phyloP scores from a whole-genome alignment of 768 basidiomycete species.

The Hydnomerulius pinastri region DNA sequence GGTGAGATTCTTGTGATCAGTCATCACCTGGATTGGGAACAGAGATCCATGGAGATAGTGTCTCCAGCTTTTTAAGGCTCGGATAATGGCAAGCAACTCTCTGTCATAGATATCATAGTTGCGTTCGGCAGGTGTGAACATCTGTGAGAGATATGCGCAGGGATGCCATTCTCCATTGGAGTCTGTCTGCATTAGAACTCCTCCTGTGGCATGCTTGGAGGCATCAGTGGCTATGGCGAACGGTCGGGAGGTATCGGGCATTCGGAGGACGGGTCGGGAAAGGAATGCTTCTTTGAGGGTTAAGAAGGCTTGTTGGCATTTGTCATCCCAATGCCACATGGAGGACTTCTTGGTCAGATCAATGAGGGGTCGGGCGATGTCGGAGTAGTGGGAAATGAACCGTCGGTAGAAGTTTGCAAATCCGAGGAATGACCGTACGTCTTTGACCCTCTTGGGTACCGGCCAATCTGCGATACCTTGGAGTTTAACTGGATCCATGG shows the following conservation, averaged over 20 bases:
- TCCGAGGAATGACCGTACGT: too few relatives aligned
- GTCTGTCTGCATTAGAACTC: not conserved
- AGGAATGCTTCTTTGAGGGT: not conserved
- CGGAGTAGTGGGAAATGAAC: slow-evolving; percentile 36
- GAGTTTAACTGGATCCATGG: slow-evolving; percentile 41
- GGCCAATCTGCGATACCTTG: slow-evolving; percentile 34
- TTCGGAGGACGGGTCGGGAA: not conserved
- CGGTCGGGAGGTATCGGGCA: slow-evolving; percentile 5
- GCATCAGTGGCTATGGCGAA: slow-evolving; percentile 5
- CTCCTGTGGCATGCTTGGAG: not conserved
- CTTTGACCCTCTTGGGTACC: slow-evolving; percentile 3
- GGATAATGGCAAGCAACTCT: slow-evolving; percentile 1
- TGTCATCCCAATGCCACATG: not conserved
- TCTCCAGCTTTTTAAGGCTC: slow-evolving; percentile 10
- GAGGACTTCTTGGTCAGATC: not conserved
- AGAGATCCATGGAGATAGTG: slow-evolving; percentile 35
- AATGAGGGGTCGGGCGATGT: slow-evolving; percentile 29
- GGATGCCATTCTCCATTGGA: not conserved
- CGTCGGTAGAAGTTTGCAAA: slow-evolving; percentile 36
- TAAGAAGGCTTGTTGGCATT: not conserved
- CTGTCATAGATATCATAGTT: slow-evolving; percentile 52
- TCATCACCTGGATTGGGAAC: slow-evolving; percentile 32
- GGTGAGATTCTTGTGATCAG: slow-evolving; percentile 28
- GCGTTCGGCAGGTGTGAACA: slow-evolving; percentile 27
- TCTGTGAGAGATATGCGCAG: not conserved